Percentiles rank a stretch among this genome's conserved stretches.
Evolutionary conservation across 768 basidiomycete species (phyloP).

Genomic region (Psilocybe cubensis): DNA sequence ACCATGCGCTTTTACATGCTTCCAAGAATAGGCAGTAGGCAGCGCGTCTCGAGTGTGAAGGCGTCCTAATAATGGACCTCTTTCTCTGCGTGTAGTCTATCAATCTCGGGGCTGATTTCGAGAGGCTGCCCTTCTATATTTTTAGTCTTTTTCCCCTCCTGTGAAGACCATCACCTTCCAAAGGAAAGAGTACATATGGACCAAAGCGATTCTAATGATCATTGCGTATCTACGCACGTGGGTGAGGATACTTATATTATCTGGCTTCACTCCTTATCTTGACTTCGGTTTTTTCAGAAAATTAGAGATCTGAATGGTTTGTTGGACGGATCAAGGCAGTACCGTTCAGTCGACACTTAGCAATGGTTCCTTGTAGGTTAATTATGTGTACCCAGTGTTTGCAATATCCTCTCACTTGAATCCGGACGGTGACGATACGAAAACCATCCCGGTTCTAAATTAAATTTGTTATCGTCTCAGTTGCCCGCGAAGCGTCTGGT

Average conservation of each 20-base stretch:
- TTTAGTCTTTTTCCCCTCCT: neutral
- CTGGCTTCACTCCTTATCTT: slow-evolving; percentile 8
- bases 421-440: too few species aligned
- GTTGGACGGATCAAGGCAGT: too few species aligned
- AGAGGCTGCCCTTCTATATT: neutral
- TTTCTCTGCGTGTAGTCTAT: too few species aligned
- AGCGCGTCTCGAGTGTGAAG: too few species aligned
- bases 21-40: too few species aligned
- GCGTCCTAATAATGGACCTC: too few species aligned
- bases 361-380: too few species aligned
- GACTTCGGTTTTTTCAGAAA: neutral
- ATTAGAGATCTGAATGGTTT: neutral
- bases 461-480: neutral
- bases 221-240: slow-evolving; percentile 7
- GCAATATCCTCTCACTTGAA: neutral
- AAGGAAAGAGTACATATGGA: slow-evolving; percentile 4
- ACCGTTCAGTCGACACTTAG: too few species aligned
- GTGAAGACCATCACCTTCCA: neutral
- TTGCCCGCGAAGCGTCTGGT: neutral
- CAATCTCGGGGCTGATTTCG: too few species aligned
- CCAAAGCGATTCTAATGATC: neutral
- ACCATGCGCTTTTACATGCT: too few species aligned
- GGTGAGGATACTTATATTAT: neutral
- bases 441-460: neutral
- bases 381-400: too few species aligned